Evolutionary conservation across 768 basidiomycete genomes (phyloP), one percentile per base, ranked within the genome.

Genomic region (Amanita pseudoporphyria): DNA sequence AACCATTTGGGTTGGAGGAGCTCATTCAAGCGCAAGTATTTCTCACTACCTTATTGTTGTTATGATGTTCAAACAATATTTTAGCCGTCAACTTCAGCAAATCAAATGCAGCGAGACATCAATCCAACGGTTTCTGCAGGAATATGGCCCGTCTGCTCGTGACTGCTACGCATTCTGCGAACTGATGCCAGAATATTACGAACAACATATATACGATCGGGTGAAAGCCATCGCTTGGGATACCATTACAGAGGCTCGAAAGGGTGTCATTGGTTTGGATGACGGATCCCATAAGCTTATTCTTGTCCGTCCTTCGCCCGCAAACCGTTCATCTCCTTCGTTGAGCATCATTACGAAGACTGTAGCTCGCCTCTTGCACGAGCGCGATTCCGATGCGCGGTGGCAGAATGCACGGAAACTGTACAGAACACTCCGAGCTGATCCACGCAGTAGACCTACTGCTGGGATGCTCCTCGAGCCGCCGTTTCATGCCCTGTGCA

Each of bases 11-110:
- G 33, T 51, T 51, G 24, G 42, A 24, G 31, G 49, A 51, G 36
- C 49, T 51, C 41, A 51, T 51, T 51, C 49, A 51, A 45, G 49
- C 42, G 49, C 30, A 26, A 46, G 44, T 52, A 43, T 46, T 32
- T 28, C 42, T 16, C 22, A 28, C 26, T 22, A 37, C 21, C 19
- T 52, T 46, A 43, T n/a, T 43, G 41, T 45, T 46, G 19, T 37
- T 28, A 30, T 43, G 44, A 26, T 30, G n/a, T 39, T 52, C 19
- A 52, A 35, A 26, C 13, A 26, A 32, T 45, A 46, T 52, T 45
- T 39, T 38, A 52, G 51, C 38, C 51, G 44, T 46, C 44, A 38
- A 24, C 51, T 52, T 21, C 51, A 52, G 32, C 24, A 16, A 38
- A 38, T 52, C 43, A 31, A 28, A 52, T 44, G 51, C 24, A 39